Base-by-base conservation (phyloP, 805 yeast species). In the Metschnikowia proteae region DNA sequence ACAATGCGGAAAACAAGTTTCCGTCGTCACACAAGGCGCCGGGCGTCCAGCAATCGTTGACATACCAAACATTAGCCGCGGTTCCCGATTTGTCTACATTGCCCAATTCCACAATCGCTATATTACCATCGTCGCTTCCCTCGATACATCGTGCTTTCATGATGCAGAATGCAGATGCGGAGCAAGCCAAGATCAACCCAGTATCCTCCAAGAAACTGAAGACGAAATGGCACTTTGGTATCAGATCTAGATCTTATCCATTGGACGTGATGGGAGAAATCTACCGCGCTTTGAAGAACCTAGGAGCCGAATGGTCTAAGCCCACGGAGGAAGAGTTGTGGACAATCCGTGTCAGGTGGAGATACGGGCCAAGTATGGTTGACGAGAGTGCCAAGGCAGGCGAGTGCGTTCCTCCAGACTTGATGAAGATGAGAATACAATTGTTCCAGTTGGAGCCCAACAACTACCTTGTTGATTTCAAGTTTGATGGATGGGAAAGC, bases 231-330 rank as follows among this genome's bases (percentile, higher is more conserved):
- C 99, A 94, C 73, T 94, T 94, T 63, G 99, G 99, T 56, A 94
- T 94, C 52, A 78, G 99, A 63, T 89, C 97, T 6, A 78, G 97
- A 60, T 88, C 97, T 0, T 94, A 94, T 64, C 98, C 99, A 31
- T 75, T 94, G 58, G 99, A 94, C 66, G 99, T 94, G 3, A 94
- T 94, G 98, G 97, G 97, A 27, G 99, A 94, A 65, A 91, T 94
- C 38, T 94, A 94, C 69, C 78, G 97, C 41, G 98, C 98, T 1
- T 75, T 94, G 63, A 88, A 88, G 68, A 89, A 88, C 60, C 72
- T 94, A 47, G 97, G 97, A 1, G 98, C 98, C 0, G 97, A 94
- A 66, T 94, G 98, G 98, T 88, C 94, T 7, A 84, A 85, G 58
- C 97, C 98, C 5, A 81, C 91, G 0, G 96, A 91, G 58, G 97